Evolutionary conservation across 179 eudicot species (phyloP), one percentile per base, ranked within the genome.

Genomic region (Carnegiea gigantea): DNA sequence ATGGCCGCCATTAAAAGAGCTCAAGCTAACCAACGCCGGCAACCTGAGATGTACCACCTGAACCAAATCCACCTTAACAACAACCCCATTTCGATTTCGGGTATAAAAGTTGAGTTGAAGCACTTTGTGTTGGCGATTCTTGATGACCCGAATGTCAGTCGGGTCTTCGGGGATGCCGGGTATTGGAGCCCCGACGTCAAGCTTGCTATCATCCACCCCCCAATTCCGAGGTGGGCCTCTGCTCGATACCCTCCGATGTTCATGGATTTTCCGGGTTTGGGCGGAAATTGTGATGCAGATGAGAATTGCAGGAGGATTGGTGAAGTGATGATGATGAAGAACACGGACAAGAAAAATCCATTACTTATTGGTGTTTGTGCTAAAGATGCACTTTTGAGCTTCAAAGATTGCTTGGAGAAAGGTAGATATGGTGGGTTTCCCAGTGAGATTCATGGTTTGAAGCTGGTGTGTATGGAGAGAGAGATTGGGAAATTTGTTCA

Each of bases 1-100:
- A 91, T 93, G 97, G 99, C 99, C 24, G 98, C 98, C 40, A 91
- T 95, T 30, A 95, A 93, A 62, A 82, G 98, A 26, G 93, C 98
- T 0, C 99, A 97, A n/a, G 99, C 99, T 13, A 93, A 92, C 44
- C 99, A 97, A 79, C 79, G 95, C 1, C 82, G 99, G 0, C 95
- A 97, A 21, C 99, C 99, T 2, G 99, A 97, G 15, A 92, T 93
- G 83, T 95, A 92, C 73, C 93, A 94, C 77, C 72, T 83, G 9
- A 68, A 48, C 30, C 92, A 89, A 30, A 13, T 88, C 5, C 84
- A 83, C 64, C 82, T 0, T 78, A 87, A 12, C 43, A 83, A 23
- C 17, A 40, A 65, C 13, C 40, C 82, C 24, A 70, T 81, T 23
- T 88, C 92, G 70, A 77, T 88, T 65, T 80, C 93, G 1, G 77